These are phyloP conservation scores for Pseudogymnoascus sp. DNA, from an alignment of 2,329 filamentous ascomycete genomes.

Conservation along the genomic window DNA sequence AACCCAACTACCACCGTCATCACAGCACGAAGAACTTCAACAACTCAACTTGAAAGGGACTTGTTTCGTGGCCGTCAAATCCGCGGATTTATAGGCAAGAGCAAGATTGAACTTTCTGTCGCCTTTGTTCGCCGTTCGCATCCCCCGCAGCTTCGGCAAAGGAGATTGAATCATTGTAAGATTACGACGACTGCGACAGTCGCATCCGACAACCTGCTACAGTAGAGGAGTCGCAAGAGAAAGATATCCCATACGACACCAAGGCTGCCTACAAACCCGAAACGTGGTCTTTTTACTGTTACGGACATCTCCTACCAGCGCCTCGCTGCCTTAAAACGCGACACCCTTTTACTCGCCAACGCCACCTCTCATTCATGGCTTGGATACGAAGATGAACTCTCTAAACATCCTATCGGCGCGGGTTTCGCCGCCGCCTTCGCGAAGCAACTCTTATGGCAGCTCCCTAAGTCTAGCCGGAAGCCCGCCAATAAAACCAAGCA, in stretches of 20 bases:
- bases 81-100: slow-evolving; percentile 6
- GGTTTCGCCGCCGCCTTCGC: slow-evolving; percentile 56
- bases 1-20: slow-evolving; percentile 9
- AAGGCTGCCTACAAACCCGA: neutral
- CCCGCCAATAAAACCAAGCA: slow-evolving; percentile 4
- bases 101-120: neutral
- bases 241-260: neutral
- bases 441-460: slow-evolving; percentile 51
- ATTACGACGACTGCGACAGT: slow-evolving; percentile 7
- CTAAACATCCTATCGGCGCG: slow-evolving; percentile 86
- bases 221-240: neutral
- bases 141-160: neutral
- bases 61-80: slow-evolving; percentile 5
- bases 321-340: neutral
- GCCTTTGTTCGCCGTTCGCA: neutral
- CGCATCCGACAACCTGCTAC: slow-evolving; percentile 1
- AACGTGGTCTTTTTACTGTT: neutral
- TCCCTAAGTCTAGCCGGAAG: slow-evolving; percentile 15
- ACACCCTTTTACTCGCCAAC: neutral
- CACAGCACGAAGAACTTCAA: slow-evolving; percentile 7
- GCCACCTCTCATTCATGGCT: slow-evolving; percentile 38
- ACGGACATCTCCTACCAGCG: neutral
- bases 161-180: neutral
- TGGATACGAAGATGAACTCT: slow-evolving; percentile 75
- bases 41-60: slow-evolving; percentile 1